A percentile compares a stretch with the other conserved stretches of the same genome.
These are phyloP conservation scores for Pseudogymnoascus sp. DNA, from an alignment of 2,329 filamentous ascomycete species.

Conservation along the genomic window DNA sequence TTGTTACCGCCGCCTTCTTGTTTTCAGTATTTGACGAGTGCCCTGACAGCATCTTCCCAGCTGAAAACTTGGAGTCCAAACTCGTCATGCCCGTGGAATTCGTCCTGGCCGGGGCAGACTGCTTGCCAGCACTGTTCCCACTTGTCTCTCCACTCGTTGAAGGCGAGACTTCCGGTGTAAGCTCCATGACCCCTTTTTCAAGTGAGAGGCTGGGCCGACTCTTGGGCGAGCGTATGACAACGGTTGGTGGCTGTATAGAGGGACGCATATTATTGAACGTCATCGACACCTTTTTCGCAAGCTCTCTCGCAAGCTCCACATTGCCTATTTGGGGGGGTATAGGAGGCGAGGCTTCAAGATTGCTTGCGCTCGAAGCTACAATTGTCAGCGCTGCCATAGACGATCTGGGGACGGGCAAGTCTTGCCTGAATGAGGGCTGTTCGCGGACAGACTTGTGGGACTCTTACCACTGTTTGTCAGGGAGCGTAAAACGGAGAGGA, in stretches of 20 bases:
- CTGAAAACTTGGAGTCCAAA: constrained; percentile 36
- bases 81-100: constrained; percentile 29
- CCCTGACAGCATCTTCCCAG: constrained; percentile 22
- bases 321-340: neutral
- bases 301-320: constrained; percentile 6
- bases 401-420: neutral
- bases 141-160: constrained; percentile 23
- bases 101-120: constrained; percentile 24
- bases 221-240: constrained; percentile 37
- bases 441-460: neutral
- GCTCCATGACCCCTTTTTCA: constrained; percentile 26
- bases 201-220: constrained; percentile 31
- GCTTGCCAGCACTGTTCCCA: constrained; percentile 20
- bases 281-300: constrained; percentile 32
- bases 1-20: constrained; percentile 13
- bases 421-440: constrained; percentile 4
- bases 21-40: constrained; percentile 26
- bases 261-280: constrained; percentile 33
- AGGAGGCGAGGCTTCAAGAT: neutral
- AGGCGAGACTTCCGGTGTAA: constrained; percentile 21
- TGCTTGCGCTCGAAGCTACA: neutral
- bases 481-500: constrained; percentile 37
- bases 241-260: constrained; percentile 30
- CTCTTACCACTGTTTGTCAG: constrained; percentile 33
- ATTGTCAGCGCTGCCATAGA: neutral